Conservation (phyloP, 2,329 filamentous ascomycete genomes). For the Venturia carpophila region DNA sequence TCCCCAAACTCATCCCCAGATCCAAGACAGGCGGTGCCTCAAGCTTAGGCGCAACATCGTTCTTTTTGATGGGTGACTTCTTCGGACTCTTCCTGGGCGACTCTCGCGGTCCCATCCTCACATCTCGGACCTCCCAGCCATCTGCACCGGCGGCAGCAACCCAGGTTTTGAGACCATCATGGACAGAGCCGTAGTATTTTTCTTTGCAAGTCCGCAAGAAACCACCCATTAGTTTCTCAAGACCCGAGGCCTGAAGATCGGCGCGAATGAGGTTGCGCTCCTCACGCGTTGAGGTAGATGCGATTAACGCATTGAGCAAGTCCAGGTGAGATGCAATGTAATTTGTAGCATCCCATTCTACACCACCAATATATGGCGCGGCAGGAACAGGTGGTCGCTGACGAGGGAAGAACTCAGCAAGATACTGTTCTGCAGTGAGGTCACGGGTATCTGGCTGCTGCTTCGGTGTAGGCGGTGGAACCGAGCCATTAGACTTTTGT, state of each 20-base stretch:
- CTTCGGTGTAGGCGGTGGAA: slow-evolving; percentile 14
- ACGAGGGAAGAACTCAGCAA: slow-evolving; percentile 68
- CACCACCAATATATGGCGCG: slow-evolving; percentile 90
- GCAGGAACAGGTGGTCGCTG: slow-evolving; percentile 86
- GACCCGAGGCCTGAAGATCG: slow-evolving; percentile 74
- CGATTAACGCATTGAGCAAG: slow-evolving; percentile 81
- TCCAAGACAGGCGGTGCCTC: slow-evolving; percentile 25
- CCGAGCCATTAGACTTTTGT: slow-evolving; percentile 20
- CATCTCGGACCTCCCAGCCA: slow-evolving; percentile 75
- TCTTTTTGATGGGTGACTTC: slow-evolving; percentile 30
- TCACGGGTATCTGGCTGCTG: slow-evolving; percentile 25
- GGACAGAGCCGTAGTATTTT: slow-evolving; percentile 90
- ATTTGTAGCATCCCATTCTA: slow-evolving; percentile 98
- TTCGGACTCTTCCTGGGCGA: slow-evolving; percentile 33
- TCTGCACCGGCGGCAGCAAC: slow-evolving; percentile 80
- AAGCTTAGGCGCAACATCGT: slow-evolving; percentile 31
- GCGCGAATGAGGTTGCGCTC: slow-evolving; percentile 73
- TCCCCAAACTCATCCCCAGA: slow-evolving; percentile 13
- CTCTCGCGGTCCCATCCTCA: slow-evolving; percentile 61
- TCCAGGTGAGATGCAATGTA: slow-evolving; percentile 90
- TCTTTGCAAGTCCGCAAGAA: slow-evolving; percentile 89
- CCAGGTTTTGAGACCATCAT: slow-evolving; percentile 84
- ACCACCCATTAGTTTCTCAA: slow-evolving; percentile 80
- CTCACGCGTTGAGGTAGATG: slow-evolving; percentile 60
- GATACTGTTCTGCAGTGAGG: slow-evolving; percentile 39